Conservation (phyloP, 805 yeast genomes). For the Metschnikowia dekortorum region DNA sequence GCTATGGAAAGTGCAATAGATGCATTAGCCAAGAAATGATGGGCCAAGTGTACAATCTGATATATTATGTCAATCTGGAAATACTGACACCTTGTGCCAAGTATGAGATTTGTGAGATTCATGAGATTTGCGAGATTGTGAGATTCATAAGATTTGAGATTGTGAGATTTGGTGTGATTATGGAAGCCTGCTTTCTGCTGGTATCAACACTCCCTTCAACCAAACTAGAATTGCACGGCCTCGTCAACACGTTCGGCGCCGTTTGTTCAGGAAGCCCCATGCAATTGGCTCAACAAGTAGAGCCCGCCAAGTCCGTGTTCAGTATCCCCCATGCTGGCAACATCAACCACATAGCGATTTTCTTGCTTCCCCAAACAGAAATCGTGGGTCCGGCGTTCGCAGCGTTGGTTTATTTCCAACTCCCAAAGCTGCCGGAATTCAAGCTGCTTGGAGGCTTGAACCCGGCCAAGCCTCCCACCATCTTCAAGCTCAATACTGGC, state of each 20-base stretch:
- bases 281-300: constrained; percentile 60
- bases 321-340: constrained; percentile 58
- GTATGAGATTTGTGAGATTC: too few relatives aligned
- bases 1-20: too few relatives aligned
- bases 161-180: too few relatives aligned
- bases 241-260: constrained; percentile 61
- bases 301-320: constrained; percentile 60
- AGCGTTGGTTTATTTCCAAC: constrained; percentile 85
- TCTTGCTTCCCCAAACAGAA: constrained; percentile 76
- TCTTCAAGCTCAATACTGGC: constrained; percentile 66
- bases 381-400: constrained; percentile 60
- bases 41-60: too few relatives aligned
- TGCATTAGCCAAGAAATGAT: too few relatives aligned
- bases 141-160: too few relatives aligned
- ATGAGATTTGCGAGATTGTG: too few relatives aligned
- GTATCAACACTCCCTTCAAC: too few relatives aligned
- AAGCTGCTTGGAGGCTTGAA: constrained; percentile 62
- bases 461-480: constrained; percentile 79
- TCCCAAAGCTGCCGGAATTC: constrained; percentile 60
- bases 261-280: constrained; percentile 70
- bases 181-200: too few relatives aligned
- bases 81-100: too few relatives aligned
- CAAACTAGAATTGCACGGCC: too few relatives aligned
- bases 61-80: too few relatives aligned
- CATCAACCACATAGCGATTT: constrained; percentile 76